Percentiles rank a stretch among this genome's conserved stretches.
Evolutionary conservation across 2,329 filamentous ascomycete species (phyloP).

Genomic region (Aspergillus transmontanensis): DNA sequence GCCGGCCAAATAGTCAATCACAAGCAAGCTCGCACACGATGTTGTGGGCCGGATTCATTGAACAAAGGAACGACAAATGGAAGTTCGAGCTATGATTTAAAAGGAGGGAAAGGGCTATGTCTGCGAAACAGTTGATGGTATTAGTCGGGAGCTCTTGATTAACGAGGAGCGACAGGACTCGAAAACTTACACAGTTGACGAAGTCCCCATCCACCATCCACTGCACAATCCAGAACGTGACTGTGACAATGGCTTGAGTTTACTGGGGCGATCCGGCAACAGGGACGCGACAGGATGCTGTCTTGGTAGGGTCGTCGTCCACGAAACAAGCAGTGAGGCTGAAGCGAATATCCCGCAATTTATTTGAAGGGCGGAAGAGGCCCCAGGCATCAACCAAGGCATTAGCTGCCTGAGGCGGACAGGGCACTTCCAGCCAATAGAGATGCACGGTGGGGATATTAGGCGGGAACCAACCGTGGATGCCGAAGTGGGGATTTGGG

Average conservation of each 20-base stretch:
- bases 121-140: constrained; percentile 1
- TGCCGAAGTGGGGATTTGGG: constrained; percentile 1
- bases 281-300: constrained; percentile 26
- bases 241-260: constrained; percentile 19
- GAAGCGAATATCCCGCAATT: constrained; percentile 25
- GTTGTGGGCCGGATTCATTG: constrained; percentile 12
- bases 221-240: constrained; percentile 16
- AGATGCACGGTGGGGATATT: background rate
- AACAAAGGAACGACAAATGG: constrained; percentile 18
- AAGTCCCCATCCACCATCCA: constrained; percentile 26
- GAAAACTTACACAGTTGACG: constrained; percentile 31
- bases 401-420: constrained; percentile 27
- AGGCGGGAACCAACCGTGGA: constrained; percentile 19
- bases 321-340: constrained; percentile 35
- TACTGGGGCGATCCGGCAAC: constrained; percentile 23
- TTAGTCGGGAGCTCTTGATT: constrained; percentile 9
- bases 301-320: constrained; percentile 36
- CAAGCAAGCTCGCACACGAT: background rate
- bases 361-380: constrained; percentile 21
- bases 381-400: constrained; percentile 35
- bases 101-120: constrained; percentile 4
- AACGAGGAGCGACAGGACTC: constrained; percentile 5
- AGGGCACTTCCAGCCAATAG: constrained; percentile 15
- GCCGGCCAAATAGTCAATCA: constrained; percentile 3
- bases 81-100: constrained; percentile 4